phyloP scores from a whole-genome alignment of 805 yeast genomes.

The Starmerella bombicola region DNA sequence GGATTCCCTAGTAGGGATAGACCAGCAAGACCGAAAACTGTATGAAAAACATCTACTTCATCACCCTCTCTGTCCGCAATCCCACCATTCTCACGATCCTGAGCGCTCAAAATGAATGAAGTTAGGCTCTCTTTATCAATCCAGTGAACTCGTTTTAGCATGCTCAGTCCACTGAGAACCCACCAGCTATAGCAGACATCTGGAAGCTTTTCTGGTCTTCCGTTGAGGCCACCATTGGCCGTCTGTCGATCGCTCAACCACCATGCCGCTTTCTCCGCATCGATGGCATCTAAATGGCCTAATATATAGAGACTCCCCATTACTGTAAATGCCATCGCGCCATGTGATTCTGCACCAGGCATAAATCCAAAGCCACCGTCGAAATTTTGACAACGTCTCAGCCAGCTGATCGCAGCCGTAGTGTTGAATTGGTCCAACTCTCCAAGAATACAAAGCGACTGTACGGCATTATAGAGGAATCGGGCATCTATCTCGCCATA shows the following conservation, averaged over 20 bases:
- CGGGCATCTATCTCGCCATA: slow-evolving; percentile 92
- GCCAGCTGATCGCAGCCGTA: slow-evolving; percentile 48
- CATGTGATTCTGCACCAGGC: slow-evolving; percentile 92
- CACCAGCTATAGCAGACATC: slow-evolving; percentile 99
- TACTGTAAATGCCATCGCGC: slow-evolving; percentile 70
- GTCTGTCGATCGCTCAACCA: slow-evolving; percentile 92
- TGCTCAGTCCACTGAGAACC: slow-evolving; percentile 69
- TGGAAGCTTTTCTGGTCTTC: slow-evolving; percentile 88
- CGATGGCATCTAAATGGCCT: slow-evolving; percentile 40
- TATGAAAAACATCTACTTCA: slow-evolving; percentile 86
- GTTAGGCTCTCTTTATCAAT: slow-evolving; percentile 54
- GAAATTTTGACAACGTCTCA: slow-evolving; percentile 64
- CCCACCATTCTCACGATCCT: slow-evolving; percentile 73
- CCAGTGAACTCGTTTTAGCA: slow-evolving; percentile 59
- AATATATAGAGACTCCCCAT: slow-evolving; percentile 67
- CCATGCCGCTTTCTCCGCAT: slow-evolving; percentile 40
- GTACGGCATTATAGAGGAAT: slow-evolving; percentile 72
- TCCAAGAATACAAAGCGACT: slow-evolving; percentile 57
- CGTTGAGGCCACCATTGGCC: slow-evolving; percentile 81
- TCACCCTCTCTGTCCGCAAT: slow-evolving; percentile 86
- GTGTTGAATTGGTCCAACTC: slow-evolving; percentile 40
- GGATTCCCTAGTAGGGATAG: slow-evolving; percentile 60
- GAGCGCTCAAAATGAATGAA: slow-evolving; percentile 60
- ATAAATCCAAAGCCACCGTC: slow-evolving; percentile 93
- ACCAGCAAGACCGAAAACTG: slow-evolving; percentile 82